A percentile compares a stretch with the other conserved stretches of the same genome.
These are phyloP conservation scores for Cenococcum geophilum DNA, from an alignment of 495 filamentous ascomycete genomes.

Conservation along the genomic window DNA sequence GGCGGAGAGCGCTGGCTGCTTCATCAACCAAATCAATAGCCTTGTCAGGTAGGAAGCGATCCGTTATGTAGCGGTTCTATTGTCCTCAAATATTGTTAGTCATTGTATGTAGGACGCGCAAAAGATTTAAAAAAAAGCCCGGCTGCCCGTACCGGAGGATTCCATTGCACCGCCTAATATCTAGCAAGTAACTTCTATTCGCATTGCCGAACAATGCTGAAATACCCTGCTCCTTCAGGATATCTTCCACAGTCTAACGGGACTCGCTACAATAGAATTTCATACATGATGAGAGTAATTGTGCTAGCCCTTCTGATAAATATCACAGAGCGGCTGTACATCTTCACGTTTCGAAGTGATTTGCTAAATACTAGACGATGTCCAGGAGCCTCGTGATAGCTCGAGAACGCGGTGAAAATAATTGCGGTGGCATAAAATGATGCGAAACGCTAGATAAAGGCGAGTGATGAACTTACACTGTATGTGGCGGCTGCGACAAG, in stretches of 20 bases:
- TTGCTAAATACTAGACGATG: background rate
- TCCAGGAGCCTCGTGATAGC: background rate
- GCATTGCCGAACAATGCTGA: too few relatives aligned
- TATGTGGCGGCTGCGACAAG: constrained; percentile 87
- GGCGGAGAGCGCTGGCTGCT: constrained; percentile 77
- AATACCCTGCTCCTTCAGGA: too few relatives aligned
- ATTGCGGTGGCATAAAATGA: background rate
- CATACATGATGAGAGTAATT: too few relatives aligned
- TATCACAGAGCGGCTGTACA: background rate
- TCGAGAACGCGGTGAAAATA: background rate
- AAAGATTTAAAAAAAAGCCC: background rate
- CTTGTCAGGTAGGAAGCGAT: constrained; percentile 92
- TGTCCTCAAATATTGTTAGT: background rate
- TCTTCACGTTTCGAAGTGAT: background rate
- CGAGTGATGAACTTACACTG: constrained; percentile 38
- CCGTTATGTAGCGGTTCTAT: constrained; percentile 85
- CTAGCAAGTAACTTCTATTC: background rate
- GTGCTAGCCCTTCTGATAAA: too few relatives aligned
- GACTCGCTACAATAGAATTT: too few relatives aligned
- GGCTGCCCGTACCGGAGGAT: background rate
- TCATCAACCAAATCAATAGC: constrained; percentile 97
- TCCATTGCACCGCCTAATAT: background rate
- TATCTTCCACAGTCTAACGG: too few relatives aligned
- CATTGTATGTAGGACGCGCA: background rate
- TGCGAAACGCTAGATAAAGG: background rate